These are phyloP conservation scores for Boletus subluridellus DNA, from an alignment of 1,284 basidiomycete genomes.

Conservation along the genomic window DNA sequence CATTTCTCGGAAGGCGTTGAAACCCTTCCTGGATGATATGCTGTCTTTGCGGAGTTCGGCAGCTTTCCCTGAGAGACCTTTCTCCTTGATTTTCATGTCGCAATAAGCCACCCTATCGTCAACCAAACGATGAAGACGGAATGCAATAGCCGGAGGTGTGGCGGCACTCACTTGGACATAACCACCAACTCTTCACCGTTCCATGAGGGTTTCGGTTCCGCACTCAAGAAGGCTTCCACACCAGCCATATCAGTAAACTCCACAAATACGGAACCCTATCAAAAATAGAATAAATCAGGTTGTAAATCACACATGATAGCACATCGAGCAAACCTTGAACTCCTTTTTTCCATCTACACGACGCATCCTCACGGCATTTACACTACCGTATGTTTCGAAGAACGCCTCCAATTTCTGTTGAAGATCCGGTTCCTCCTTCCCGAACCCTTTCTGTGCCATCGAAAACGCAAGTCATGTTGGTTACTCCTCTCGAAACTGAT, in stretches of 20 bases:
- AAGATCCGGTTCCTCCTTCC: slow-evolving; percentile 65
- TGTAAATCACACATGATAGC: not conserved
- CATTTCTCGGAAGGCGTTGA: slow-evolving; percentile 91
- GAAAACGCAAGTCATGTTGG: not conserved
- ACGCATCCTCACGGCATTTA: slow-evolving; percentile 87
- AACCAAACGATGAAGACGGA: not conserved
- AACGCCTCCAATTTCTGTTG: slow-evolving; percentile 81
- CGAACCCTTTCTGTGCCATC: slow-evolving; percentile 79
- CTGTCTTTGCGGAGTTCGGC: slow-evolving; percentile 54
- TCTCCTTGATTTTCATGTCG: slow-evolving; percentile 97
- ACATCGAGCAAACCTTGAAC: slow-evolving; percentile 66
- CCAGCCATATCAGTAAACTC: slow-evolving; percentile 80
- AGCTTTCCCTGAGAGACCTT: slow-evolving; percentile 74
- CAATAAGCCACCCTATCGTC: slow-evolving; percentile 77
- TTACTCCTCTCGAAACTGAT: not conserved
- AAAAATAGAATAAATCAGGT: not conserved
- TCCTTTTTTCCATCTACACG: slow-evolving; percentile 66
- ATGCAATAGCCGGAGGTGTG: not conserved
- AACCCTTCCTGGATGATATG: slow-evolving; percentile 54
- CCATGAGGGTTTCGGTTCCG: slow-evolving; percentile 78
- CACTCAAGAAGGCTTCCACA: slow-evolving; percentile 74
- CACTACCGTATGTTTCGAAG: slow-evolving; percentile 78
- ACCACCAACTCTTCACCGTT: slow-evolving; percentile 70
- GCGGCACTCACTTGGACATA: slow-evolving; percentile 79
- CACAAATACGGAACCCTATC: slow-evolving; percentile 86